Evolutionary conservation across 1,139 yeast genomes (phyloP).

Genomic region (Lodderomyces jiufengensis): DNA sequence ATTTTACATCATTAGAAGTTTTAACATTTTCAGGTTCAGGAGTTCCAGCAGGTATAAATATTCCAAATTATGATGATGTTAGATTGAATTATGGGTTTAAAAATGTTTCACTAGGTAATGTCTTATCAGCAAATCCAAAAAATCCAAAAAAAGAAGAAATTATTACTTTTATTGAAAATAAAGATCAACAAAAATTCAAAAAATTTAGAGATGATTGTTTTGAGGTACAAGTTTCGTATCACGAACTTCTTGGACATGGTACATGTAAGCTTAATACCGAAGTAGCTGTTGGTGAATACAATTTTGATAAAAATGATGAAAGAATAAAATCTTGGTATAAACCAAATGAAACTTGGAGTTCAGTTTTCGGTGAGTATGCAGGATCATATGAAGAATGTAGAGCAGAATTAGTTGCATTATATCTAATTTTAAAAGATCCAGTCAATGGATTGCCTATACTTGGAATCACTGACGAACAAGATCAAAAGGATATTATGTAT

Average conservation of each 20-base stretch:
- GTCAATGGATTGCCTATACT: constrained; percentile 62
- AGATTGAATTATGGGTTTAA: constrained; percentile 81
- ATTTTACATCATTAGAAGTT: constrained; percentile 85
- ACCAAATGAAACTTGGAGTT: constrained; percentile 87
- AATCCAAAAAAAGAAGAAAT: constrained; percentile 66
- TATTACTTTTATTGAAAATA: constrained; percentile 58
- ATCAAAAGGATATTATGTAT: constrained; percentile 60
- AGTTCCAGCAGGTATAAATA: constrained; percentile 88
- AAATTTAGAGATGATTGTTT: constrained; percentile 79
- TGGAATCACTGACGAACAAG: constrained; percentile 55
- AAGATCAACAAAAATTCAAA: constrained; percentile 55
- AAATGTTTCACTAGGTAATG: constrained; percentile 85
- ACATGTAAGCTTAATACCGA: constrained; percentile 78
- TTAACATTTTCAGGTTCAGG: constrained; percentile 88
- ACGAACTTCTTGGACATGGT: constrained; percentile 90
- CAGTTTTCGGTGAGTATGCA: constrained; percentile 73
- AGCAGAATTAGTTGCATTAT: constrained; percentile 87
- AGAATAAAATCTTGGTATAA: constrained; percentile 68
- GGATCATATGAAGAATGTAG: constrained; percentile 92
- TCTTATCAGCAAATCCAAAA: constrained; percentile 61
- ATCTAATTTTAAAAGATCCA: constrained; percentile 63
- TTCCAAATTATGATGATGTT: constrained; percentile 89
- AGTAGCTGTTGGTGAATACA: constrained; percentile 58
- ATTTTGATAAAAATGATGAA: constrained; percentile 68
- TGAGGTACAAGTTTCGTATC: constrained; percentile 91